phyloP scores from a whole-genome alignment of 2,329 filamentous ascomycete genomes.

The Decorospora gaudefroyi region DNA sequence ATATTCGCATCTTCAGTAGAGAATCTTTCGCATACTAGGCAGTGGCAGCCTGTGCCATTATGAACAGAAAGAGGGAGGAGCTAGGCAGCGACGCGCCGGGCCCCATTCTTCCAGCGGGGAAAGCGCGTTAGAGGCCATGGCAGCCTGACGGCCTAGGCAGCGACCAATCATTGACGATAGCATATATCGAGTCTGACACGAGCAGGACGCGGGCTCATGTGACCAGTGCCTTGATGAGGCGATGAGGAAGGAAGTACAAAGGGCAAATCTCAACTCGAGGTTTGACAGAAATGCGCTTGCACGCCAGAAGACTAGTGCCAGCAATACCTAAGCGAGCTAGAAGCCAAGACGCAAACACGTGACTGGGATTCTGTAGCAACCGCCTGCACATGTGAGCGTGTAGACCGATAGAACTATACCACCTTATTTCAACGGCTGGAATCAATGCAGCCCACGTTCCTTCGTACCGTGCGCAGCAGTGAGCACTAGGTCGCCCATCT shows the following conservation, averaged over 20 bases:
- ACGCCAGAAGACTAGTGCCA: background rate
- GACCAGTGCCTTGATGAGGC: conserved; percentile 2
- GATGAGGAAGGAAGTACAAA: background rate
- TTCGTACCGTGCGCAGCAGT: no score
- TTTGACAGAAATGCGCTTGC: background rate
- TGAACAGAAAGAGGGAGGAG: conserved; percentile 13
- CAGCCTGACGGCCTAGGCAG: conserved; percentile 8
- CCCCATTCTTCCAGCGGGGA: background rate
- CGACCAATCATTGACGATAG: background rate
- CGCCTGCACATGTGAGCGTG: no score
- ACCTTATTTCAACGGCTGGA: no score
- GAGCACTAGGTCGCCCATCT: no score
- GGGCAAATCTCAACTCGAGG: background rate
- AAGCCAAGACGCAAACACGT: no score
- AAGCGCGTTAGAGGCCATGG: conserved; percentile 2
- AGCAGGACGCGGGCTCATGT: conserved; percentile 2
- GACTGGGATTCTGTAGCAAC: no score
- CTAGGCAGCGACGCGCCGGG: conserved; percentile 8
- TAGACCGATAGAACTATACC: no score
- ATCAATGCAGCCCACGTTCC: no score
- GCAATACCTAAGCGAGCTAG: no score
- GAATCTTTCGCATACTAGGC: background rate
- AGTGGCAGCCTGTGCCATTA: background rate
- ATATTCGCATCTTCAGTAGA: background rate
- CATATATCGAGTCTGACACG: background rate